phyloP scores from a whole-genome alignment of 1,284 basidiomycete genomes.

The Sporisorium exsertum region DNA sequence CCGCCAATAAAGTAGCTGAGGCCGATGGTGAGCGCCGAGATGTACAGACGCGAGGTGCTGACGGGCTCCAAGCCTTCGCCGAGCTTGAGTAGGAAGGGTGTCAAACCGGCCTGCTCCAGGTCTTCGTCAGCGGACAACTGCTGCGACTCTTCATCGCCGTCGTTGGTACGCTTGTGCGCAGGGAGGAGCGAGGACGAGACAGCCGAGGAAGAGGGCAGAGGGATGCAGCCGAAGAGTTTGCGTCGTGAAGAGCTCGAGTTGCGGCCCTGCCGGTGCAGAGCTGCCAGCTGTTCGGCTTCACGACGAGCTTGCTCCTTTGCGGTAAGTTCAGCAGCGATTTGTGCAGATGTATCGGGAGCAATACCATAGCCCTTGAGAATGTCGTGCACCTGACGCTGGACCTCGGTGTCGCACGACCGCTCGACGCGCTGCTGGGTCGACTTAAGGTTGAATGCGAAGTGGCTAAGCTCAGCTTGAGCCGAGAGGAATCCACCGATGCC shows the following conservation, averaged over 20 bases:
- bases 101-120: constrained; percentile 52
- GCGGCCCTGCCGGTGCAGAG: not conserved
- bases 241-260: constrained; percentile 2
- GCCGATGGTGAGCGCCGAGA: constrained; percentile 58
- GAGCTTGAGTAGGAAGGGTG: constrained; percentile 61
- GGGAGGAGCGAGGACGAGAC: not conserved
- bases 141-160: constrained; percentile 29
- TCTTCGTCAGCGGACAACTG: constrained; percentile 15
- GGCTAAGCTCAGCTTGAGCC: constrained; percentile 93
- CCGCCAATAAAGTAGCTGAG: constrained; percentile 61
- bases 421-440: constrained; percentile 78
- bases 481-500: constrained; percentile 97
- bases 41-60: constrained; percentile 57
- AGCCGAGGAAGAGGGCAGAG: constrained; percentile 27
- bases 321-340: constrained; percentile 75
- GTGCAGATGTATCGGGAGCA: constrained; percentile 81
- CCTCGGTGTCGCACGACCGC: constrained; percentile 89
- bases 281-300: constrained; percentile 8
- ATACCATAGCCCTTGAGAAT: constrained; percentile 90
- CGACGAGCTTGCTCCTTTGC: constrained; percentile 29
- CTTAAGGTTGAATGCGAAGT: constrained; percentile 69
- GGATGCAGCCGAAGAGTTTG: constrained; percentile 42
- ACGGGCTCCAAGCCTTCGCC: constrained; percentile 61
- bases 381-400: constrained; percentile 91
- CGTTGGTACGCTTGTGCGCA: constrained; percentile 12